These are phyloP conservation scores for Medicago ruthenica DNA, from an alignment of 306 rosid species.

Conservation along the genomic window DNA sequence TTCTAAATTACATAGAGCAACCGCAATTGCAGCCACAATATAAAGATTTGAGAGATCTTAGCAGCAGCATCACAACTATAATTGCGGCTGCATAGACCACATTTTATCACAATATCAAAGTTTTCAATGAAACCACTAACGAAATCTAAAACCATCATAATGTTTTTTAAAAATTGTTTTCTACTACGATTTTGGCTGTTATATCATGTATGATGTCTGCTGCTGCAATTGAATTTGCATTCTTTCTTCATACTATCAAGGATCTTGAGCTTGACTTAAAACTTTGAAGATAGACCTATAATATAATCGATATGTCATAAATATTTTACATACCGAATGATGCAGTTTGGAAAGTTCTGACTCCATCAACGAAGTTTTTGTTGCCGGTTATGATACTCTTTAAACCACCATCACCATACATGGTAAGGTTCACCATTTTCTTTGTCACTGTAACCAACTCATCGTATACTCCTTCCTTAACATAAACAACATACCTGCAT, in stretches of 20 bases:
- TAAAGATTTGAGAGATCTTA: background rate
- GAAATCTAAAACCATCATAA: no score
- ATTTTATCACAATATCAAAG: background rate
- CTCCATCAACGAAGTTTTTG: constrained; percentile 73
- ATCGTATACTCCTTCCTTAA: constrained; percentile 76
- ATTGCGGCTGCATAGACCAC: background rate
- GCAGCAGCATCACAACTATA: background rate
- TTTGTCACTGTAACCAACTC: constrained; percentile 67
- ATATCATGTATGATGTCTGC: background rate
- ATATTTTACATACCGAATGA: constrained; percentile 61
- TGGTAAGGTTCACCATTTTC: constrained; percentile 67
- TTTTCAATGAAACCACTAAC: background rate
- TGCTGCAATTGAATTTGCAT: background rate
- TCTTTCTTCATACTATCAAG: no score
- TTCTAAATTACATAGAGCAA: background rate
- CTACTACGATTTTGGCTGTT: background rate
- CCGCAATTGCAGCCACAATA: background rate
- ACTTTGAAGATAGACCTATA: no score
- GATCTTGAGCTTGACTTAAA: no score
- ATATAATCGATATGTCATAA: background rate
- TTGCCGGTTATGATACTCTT: constrained; percentile 79
- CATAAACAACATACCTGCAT: constrained; percentile 76
- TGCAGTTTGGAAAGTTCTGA: constrained; percentile 76
- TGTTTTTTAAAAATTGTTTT: no score
- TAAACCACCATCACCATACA: constrained; percentile 82